These are phyloP conservation scores for Phoma sp. DNA, from an alignment of 2,329 filamentous ascomycete genomes.

Conservation along the genomic window DNA sequence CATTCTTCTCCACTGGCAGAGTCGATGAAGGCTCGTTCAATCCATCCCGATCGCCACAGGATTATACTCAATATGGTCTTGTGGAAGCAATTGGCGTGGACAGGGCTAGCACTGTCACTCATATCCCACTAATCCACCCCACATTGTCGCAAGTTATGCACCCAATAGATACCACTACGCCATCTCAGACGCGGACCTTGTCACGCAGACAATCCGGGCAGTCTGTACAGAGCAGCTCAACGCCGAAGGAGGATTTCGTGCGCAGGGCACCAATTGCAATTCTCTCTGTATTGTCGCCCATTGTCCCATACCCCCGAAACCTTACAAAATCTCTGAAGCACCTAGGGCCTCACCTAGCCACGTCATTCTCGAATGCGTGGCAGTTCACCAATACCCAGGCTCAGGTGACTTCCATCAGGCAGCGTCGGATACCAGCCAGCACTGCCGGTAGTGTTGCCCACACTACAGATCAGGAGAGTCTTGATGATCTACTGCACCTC, in stretches of 20 bases:
- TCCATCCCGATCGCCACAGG: slow-evolving; percentile 72
- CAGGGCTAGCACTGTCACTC: slow-evolving; percentile 87
- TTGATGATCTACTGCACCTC: slow-evolving; percentile 56
- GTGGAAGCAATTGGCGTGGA: slow-evolving; percentile 92
- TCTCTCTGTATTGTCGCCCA: slow-evolving; percentile 82
- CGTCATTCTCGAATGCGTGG: slow-evolving; percentile 85
- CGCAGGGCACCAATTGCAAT: slow-evolving; percentile 84
- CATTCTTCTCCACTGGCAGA: slow-evolving; percentile 76
- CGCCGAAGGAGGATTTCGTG: slow-evolving; percentile 34
- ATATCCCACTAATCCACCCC: slow-evolving; percentile 84
- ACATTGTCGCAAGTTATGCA: slow-evolving; percentile 71
- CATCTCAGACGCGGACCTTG: slow-evolving; percentile 47
- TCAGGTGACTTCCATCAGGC: slow-evolving; percentile 73
- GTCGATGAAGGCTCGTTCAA: slow-evolving; percentile 92
- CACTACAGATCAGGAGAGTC: slow-evolving; percentile 51
- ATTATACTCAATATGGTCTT: slow-evolving; percentile 77
- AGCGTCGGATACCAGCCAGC: slow-evolving; percentile 59
- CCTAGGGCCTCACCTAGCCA: slow-evolving; percentile 87
- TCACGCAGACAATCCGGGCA: slow-evolving; percentile 38
- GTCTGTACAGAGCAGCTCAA: slow-evolving; percentile 19
- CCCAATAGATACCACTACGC: slow-evolving; percentile 48
- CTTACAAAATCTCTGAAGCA: slow-evolving; percentile 83
- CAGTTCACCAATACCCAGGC: slow-evolving; percentile 85
- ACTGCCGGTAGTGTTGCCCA: slow-evolving; percentile 62
- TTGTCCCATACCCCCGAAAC: slow-evolving; percentile 89